These are phyloP conservation scores for Malassezia psittaci DNA, from an alignment of 1,284 basidiomycete species.

Conservation along the genomic window DNA sequence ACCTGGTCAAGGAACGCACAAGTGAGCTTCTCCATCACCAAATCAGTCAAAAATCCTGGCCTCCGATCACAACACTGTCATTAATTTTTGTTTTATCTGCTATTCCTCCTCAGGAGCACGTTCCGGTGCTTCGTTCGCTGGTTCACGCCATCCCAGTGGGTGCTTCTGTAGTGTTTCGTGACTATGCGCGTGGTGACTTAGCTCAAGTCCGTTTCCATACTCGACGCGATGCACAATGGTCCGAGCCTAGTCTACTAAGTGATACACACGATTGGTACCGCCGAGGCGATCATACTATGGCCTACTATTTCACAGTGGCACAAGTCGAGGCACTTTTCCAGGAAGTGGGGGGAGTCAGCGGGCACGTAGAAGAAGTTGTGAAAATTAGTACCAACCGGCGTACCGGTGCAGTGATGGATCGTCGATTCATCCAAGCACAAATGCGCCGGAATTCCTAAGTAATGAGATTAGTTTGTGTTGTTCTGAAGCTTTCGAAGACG, in stretches of 20 bases:
- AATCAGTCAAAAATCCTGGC: slow-evolving; percentile 11
- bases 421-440: slow-evolving; percentile 21
- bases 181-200: slow-evolving; percentile 48
- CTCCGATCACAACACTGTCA: slow-evolving; percentile 30
- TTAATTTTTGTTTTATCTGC: slow-evolving; percentile 48
- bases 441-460: slow-evolving; percentile 8
- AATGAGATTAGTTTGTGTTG: background rate
- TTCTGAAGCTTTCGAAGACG: background rate
- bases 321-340: slow-evolving; percentile 27
- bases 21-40: background rate
- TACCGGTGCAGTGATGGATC: slow-evolving; percentile 20
- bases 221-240: slow-evolving; percentile 32
- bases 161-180: slow-evolving; percentile 42
- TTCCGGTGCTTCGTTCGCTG: slow-evolving; percentile 22
- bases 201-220: slow-evolving; percentile 48
- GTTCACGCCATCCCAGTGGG: slow-evolving; percentile 21
- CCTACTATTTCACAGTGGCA: slow-evolving; percentile 44
- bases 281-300: slow-evolving; percentile 48
- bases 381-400: slow-evolving; percentile 29
- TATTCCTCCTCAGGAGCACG: slow-evolving; percentile 43
- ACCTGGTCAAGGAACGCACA: slow-evolving; percentile 24
- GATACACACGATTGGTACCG: slow-evolving; percentile 34
- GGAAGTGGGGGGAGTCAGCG: slow-evolving; percentile 23
- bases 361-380: slow-evolving; percentile 25
- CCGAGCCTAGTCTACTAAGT: slow-evolving; percentile 43